Evolutionary conservation across 441 rosid genomes (phyloP).

Genomic region (Populus hybrid): DNA sequence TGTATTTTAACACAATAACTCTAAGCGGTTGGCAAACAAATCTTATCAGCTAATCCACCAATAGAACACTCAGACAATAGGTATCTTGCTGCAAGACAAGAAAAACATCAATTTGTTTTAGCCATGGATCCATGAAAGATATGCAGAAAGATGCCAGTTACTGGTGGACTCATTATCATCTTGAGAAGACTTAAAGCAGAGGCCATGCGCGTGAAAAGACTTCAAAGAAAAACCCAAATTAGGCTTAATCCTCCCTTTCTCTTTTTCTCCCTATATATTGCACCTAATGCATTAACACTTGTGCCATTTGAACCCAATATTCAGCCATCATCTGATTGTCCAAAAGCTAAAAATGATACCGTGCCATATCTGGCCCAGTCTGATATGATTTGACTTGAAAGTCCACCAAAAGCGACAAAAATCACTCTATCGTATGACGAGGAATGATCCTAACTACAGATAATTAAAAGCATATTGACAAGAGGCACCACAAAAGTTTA

Average conservation of each 20-base stretch:
- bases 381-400: neutral
- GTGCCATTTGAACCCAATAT: neutral
- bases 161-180: slow-evolving; percentile 12
- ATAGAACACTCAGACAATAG: slow-evolving; percentile 4
- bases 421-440: neutral
- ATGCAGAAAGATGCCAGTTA: slow-evolving; percentile 9
- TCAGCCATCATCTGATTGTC: neutral
- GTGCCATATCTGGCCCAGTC: neutral
- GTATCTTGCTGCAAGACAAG: slow-evolving; percentile 7
- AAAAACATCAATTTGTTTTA: slow-evolving; percentile 11
- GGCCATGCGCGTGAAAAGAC: slow-evolving; percentile 32
- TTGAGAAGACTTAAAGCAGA: slow-evolving; percentile 25
- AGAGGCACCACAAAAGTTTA: neutral
- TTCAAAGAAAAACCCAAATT: slow-evolving; percentile 8
- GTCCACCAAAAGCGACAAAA: neutral
- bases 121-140: slow-evolving; percentile 7
- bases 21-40: neutral
- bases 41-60: slow-evolving; percentile 10
- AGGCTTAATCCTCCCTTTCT: neutral
- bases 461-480: neutral
- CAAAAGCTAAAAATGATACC: neutral
- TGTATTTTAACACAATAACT: neutral
- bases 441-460: neutral
- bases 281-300: neutral
- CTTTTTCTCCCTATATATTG: neutral